phyloP scores from a whole-genome alignment of 345 rosid species.

The Citrus maxima region DNA sequence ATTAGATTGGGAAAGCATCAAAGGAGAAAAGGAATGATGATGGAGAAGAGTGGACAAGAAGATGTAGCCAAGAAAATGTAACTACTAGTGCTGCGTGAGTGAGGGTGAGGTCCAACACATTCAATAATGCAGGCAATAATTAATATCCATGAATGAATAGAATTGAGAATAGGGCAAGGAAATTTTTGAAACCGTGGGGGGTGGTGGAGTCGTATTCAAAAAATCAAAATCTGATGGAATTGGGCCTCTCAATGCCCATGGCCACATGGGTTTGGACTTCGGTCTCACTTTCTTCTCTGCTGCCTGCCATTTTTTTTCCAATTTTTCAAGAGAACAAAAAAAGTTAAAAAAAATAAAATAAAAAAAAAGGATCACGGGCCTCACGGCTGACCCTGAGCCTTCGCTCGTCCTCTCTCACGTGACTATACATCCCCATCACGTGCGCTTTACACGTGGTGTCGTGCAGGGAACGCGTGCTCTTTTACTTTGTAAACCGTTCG shows the following conservation, averaged over 20 bases:
- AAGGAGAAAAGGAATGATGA: not conserved
- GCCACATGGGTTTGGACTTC: too few relatives aligned
- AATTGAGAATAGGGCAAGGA: not conserved
- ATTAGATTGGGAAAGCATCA: not conserved
- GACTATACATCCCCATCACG: not conserved
- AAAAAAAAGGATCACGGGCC: not conserved
- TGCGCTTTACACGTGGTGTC: not conserved
- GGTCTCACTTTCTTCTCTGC: too few relatives aligned
- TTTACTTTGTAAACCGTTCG: not conserved
- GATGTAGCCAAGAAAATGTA: slow-evolving; percentile 2
- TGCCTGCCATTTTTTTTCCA: too few relatives aligned
- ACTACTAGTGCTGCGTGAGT: not conserved
- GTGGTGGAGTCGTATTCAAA: too few relatives aligned
- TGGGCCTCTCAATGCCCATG: too few relatives aligned
- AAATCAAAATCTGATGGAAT: too few relatives aligned
- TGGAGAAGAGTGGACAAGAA: not conserved
- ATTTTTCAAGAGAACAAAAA: too few relatives aligned
- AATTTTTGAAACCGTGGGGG: not conserved
- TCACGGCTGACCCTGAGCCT: not conserved
- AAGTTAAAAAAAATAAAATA: too few relatives aligned
- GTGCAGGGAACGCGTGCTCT: too few relatives aligned
- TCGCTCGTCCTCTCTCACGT: not conserved
- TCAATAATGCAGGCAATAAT: not conserved
- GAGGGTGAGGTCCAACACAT: not conserved
- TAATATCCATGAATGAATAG: too few relatives aligned